Evolutionary conservation across 176 grass and related monocot species (phyloP).

Genomic region (Triticum timopheevii): DNA sequence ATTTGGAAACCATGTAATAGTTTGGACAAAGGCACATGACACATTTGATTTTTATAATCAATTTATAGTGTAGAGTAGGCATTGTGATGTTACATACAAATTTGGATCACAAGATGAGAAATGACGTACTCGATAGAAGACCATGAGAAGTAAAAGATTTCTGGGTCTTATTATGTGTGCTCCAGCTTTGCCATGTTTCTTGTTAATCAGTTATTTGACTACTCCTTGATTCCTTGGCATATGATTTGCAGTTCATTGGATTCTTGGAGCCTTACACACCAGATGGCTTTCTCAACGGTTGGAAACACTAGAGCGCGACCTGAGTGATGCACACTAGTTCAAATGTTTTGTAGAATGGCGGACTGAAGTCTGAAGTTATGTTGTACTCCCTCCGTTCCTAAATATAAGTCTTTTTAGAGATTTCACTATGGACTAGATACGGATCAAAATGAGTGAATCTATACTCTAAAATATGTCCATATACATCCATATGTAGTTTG

Average conservation of each 20-base stretch:
- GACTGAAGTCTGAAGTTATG: background rate
- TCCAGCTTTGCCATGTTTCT: background rate
- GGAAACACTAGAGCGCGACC: slow-evolving; percentile 50
- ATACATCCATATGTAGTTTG: too few relatives aligned
- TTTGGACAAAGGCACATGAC: background rate
- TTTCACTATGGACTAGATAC: too few relatives aligned
- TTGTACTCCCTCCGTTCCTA: background rate
- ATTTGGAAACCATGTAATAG: background rate
- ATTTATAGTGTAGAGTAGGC: background rate
- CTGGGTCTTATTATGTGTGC: background rate
- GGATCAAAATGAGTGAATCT: too few relatives aligned
- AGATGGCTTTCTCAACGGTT: slow-evolving; percentile 73
- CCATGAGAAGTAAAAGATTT: background rate
- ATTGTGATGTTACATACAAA: background rate
- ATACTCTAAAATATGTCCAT: too few relatives aligned
- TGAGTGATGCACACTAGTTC: background rate
- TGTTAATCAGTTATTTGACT: background rate
- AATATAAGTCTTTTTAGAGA: too few relatives aligned
- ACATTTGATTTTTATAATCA: background rate
- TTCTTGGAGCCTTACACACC: slow-evolving; percentile 83
- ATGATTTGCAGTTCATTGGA: slow-evolving; percentile 70
- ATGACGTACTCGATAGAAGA: background rate
- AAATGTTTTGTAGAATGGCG: background rate
- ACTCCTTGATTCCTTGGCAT: background rate
- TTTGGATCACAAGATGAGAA: background rate